Evolutionary conservation across 345 rosid species (phyloP), one percentile per base, ranked within the genome.

Genomic region (Boechera divaricarpa): DNA sequence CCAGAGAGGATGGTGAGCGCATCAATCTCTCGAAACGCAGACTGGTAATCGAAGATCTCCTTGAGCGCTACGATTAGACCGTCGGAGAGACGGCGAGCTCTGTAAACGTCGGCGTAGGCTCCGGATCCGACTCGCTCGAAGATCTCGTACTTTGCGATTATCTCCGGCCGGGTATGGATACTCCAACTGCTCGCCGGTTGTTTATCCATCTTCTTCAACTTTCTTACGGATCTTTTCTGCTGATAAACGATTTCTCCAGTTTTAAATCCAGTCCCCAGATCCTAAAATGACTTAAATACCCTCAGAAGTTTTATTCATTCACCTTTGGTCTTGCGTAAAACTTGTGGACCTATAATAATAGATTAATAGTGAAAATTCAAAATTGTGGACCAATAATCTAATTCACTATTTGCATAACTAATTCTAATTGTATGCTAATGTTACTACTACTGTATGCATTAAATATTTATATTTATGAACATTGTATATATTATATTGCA

Each of bases 11-110:
- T 63, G 47, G 90, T 90, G 48, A 95, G 82, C 41, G 96, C 91
- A 71, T 95, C 93, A 79, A 92, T 91, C 86, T 95, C 98, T 2
- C 99, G 94, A 71, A 89, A 89, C 31, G 96, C 98, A 0, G 98
- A 87, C 69, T 92, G 97, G 85, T 88, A 90, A 76, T 95, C 99
- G 84, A 88, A 96, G 80, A 92, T 90, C 86, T 95, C 97, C 83
- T 95, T 95, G 61, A 95, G 92, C 15, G 98, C 98, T 33, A 95
- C 97, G 9, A 79, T 28, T 56, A 84, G 83, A 70, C 83, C 81
- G 80, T 91, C 97, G 56, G 97, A 85, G 67, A 85, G 81, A 29
- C 98, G 91, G 4, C 96, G 91, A 28, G 85, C 98, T 59, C 82
- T 84, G 86, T 88, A 95, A 9, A 95, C 97, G 74, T 95, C 98